phyloP scores from a whole-genome alignment of 2,329 filamentous ascomycete species.

The Aphanocladium album region DNA sequence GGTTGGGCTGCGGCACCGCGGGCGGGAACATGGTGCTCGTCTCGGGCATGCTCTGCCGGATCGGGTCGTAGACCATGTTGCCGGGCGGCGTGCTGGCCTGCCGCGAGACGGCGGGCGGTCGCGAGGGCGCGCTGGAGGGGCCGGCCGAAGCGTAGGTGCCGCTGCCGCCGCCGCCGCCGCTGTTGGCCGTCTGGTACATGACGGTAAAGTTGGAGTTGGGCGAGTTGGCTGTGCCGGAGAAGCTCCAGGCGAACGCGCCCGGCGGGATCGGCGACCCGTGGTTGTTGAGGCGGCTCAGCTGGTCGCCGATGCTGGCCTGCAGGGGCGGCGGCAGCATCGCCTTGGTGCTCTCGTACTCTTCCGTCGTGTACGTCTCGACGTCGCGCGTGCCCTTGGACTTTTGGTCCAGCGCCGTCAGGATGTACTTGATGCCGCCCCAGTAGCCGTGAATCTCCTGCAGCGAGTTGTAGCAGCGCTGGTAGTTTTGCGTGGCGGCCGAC shows the following conservation, averaged over 20 bases:
- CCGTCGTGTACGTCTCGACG: slow-evolving; percentile 59
- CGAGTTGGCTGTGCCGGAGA: slow-evolving; percentile 84
- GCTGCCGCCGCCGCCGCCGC: not conserved
- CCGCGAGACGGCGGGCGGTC: not conserved
- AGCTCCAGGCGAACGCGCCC: slow-evolving; percentile 69
- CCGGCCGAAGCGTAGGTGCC: not conserved
- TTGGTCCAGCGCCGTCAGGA: slow-evolving; percentile 78
- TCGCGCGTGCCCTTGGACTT: slow-evolving; percentile 85
- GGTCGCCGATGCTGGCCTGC: slow-evolving; percentile 27
- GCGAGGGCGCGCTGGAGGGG: not conserved
- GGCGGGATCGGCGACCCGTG: slow-evolving; percentile 44
- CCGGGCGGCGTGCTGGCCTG: slow-evolving; percentile 47
- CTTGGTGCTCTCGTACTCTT: slow-evolving; percentile 73
- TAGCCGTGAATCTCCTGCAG: slow-evolving; percentile 75
- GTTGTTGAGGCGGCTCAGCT: slow-evolving; percentile 41
- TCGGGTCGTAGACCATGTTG: slow-evolving; percentile 57
- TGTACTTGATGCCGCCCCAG: slow-evolving; percentile 84
- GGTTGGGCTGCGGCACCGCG: slow-evolving; percentile 43
- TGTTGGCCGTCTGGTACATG: slow-evolving; percentile 58
- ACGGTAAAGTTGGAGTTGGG: slow-evolving; percentile 78
- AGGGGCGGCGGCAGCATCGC: slow-evolving; percentile 34
- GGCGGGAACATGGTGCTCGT: slow-evolving; percentile 43
- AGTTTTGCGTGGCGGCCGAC: slow-evolving; percentile 79
- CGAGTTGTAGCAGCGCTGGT: slow-evolving; percentile 80
- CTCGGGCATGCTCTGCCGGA: slow-evolving; percentile 51